Evolutionary conservation across 2,329 filamentous ascomycete genomes (phyloP), one percentile per base, ranked within the genome.

Genomic region (Penicillium oxalicum): DNA sequence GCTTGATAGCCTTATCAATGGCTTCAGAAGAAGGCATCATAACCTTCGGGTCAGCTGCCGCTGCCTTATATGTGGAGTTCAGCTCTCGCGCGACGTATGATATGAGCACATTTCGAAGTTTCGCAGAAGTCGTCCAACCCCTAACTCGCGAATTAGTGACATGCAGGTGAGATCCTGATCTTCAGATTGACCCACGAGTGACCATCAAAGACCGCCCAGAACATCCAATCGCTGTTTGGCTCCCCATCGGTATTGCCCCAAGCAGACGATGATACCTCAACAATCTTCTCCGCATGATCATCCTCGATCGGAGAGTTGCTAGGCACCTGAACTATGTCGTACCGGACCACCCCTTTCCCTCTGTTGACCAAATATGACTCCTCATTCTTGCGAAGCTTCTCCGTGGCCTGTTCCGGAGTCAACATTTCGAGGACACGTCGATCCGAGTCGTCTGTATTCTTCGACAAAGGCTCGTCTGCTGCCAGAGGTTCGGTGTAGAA

Each of bases 241-340:
- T 78, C 76, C 34, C 77, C 71, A 65, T 79, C 71, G 61, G 79
- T 74, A 6, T 76, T 74, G 12, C 77, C 75, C 26, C 78, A 76
- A 35, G 79, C 74, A 43, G 74, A 77, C 45, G 79, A 78, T 4
- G 88, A 86, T 7, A 96, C 82, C 69, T 97, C 88, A 40, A 98
- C 89, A 62, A 97, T 96, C 78, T 95, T 95, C 74, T 98, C 93
- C 45, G 91, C 88, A 65, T 98, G 93, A 65, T 98, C 94, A 64
- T 98, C 93, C 73, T 98, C 93, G 50, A 98, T 98, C 0, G 93
- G 93, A 61, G 95, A 88, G 68, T 98, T 98, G 74, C 89, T 95
- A 8, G 91, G 88, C 52, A 97, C 80, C 70, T 98, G 93, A 25
- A 93, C 90, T 7, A 96, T 77, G 70, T 98, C 93, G 65, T 98